Percentiles rank a stretch among this genome's conserved stretches.
These are phyloP conservation scores for Effrenium voratum DNA, from an alignment of 73 alveolate genomes.

Conservation along the genomic window DNA sequence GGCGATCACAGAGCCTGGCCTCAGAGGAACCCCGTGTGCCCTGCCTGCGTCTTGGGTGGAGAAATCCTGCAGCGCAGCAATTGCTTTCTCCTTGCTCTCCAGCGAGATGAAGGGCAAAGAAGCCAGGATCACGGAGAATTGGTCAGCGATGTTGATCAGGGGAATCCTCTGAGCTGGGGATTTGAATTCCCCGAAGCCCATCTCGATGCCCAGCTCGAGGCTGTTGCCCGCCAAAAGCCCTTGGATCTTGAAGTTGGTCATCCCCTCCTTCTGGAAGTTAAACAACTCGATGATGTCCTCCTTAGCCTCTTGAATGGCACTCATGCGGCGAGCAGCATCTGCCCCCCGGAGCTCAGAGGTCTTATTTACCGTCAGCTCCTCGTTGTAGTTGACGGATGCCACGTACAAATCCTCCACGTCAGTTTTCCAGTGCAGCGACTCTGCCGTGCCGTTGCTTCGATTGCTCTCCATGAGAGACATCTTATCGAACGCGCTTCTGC, in stretches of 20 bases:
- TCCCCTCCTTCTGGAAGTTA: not conserved
- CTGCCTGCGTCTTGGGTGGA: not conserved
- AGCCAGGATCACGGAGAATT: not conserved
- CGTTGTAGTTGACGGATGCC: too few relatives aligned
- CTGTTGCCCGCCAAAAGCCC: not conserved
- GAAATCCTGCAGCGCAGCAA: not conserved
- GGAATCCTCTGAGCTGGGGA: not conserved
- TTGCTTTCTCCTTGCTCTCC: not conserved
- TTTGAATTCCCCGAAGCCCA: not conserved
- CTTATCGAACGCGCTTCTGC: too few relatives aligned
- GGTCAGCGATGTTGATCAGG: not conserved
- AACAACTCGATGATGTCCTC: not conserved
- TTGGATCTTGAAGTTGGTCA: not conserved
- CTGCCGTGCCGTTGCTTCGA: too few relatives aligned
- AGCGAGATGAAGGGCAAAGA: not conserved
- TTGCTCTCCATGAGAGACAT: too few relatives aligned
- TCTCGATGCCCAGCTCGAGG: not conserved
- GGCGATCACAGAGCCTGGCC: conserved; percentile 8
- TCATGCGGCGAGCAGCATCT: not conserved
- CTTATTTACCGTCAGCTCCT: not conserved
- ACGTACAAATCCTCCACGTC: too few relatives aligned
- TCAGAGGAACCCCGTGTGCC: not conserved
- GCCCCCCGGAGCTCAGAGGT: not conserved
- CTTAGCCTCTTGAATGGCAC: not conserved
- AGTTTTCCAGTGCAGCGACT: too few relatives aligned